These are phyloP conservation scores for Ciborinia camelliae DNA, from an alignment of 2,329 filamentous ascomycete species.

Conservation along the genomic window DNA sequence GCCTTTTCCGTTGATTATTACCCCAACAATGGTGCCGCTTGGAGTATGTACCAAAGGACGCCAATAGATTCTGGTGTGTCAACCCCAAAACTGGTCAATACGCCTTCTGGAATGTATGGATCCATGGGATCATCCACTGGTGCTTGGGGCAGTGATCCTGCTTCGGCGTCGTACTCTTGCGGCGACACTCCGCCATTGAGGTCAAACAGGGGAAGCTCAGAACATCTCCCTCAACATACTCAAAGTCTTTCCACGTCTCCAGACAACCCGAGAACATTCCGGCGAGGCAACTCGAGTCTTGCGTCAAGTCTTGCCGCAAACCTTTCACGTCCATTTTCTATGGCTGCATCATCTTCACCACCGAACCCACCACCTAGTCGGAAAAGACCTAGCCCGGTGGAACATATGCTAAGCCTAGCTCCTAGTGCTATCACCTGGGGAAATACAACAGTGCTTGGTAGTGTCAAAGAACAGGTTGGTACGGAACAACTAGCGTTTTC, in stretches of 20 bases:
- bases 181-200: slow-evolving; percentile 56
- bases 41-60: slow-evolving; percentile 51
- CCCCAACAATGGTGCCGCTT: slow-evolving; percentile 54
- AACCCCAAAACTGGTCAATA: slow-evolving; percentile 55
- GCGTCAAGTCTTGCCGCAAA: slow-evolving; percentile 55
- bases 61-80: slow-evolving; percentile 53
- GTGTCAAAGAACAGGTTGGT: slow-evolving; percentile 36
- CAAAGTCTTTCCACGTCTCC: slow-evolving; percentile 59
- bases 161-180: slow-evolving; percentile 57
- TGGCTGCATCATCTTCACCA: slow-evolving; percentile 43
- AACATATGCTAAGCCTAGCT: slow-evolving; percentile 54
- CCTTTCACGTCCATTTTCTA: slow-evolving; percentile 44
- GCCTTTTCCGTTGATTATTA: slow-evolving; percentile 67
- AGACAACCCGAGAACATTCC: slow-evolving; percentile 49
- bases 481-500: slow-evolving; percentile 31
- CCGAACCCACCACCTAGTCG: slow-evolving; percentile 43
- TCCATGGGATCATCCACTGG: slow-evolving; percentile 57
- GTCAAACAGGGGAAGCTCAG: slow-evolving; percentile 47
- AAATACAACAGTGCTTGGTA: slow-evolving; percentile 39
- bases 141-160: slow-evolving; percentile 51
- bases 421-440: slow-evolving; percentile 42
- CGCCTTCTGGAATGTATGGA: slow-evolving; percentile 52
- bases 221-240: slow-evolving; percentile 47
- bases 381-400: slow-evolving; percentile 60
- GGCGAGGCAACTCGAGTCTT: slow-evolving; percentile 53